Percentiles rank a stretch among this genome's conserved stretches.
phyloP scores from a whole-genome alignment of 805 yeast genomes.

The Wickerhamomyces canadensis region DNA sequence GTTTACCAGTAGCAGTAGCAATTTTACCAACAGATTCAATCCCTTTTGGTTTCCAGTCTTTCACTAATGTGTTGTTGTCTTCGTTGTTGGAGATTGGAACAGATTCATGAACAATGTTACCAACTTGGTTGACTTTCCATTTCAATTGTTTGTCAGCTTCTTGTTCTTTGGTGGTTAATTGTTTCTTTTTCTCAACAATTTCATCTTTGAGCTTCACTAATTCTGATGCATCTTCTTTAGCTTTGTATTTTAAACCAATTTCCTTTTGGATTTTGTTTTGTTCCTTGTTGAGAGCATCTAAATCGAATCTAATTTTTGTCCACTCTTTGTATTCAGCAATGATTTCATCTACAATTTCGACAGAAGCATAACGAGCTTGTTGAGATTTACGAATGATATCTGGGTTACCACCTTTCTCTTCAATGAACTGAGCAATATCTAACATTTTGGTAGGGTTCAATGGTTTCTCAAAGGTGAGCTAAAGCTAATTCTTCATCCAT shows the following conservation, averaged over 20 bases:
- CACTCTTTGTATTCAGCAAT: conserved; percentile 86
- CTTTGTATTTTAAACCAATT: conserved; percentile 87
- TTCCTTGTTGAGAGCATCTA: conserved; percentile 85
- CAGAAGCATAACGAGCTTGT: conserved; percentile 89
- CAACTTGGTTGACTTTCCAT: conserved; percentile 80
- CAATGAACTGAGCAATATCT: conserved; percentile 87
- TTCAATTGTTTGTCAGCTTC: conserved; percentile 72
- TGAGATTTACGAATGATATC: conserved; percentile 84
- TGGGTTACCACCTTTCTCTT: conserved; percentile 96
- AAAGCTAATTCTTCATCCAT: too few species aligned
- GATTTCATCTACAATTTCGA: conserved; percentile 93
- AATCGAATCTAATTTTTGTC: conserved; percentile 84
- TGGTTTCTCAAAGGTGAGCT: too few species aligned
- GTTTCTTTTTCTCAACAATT: conserved; percentile 64
- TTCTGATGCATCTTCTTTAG: conserved; percentile 89
- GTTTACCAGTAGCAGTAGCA: conserved; percentile 73
- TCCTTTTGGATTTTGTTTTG: conserved; percentile 88
- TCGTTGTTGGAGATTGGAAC: conserved; percentile 87
- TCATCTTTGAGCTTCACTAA: conserved; percentile 77
- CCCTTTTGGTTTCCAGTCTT: conserved; percentile 82
- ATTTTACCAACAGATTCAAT: conserved; percentile 50
- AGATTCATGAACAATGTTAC: conserved; percentile 90
- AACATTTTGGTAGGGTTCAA: conserved; percentile 75
- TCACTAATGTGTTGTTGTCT: conserved; percentile 83
- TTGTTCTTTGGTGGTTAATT: conserved; percentile 61